These are phyloP conservation scores for Schizochytrium sp. DNA, from an alignment of 108 stramenopile species.

Conservation along the genomic window DNA sequence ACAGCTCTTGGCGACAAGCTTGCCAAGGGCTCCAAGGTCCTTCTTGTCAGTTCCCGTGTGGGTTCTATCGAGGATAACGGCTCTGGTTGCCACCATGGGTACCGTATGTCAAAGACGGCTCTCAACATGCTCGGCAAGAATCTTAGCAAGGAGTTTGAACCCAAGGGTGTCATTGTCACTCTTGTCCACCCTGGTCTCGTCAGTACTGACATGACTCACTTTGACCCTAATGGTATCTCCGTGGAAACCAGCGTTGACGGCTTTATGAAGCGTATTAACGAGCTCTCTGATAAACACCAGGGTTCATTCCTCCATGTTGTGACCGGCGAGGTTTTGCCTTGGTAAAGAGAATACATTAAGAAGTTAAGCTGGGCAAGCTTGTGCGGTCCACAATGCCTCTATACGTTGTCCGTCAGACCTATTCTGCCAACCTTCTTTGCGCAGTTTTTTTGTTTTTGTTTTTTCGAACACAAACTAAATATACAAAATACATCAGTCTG, in stretches of 20 bases:
- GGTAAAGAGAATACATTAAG: background rate
- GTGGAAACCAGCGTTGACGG: background rate
- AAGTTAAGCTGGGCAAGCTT: no score
- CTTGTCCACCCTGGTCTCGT: constrained; percentile 11
- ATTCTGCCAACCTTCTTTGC: no score
- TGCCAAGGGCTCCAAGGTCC: constrained; percentile 21
- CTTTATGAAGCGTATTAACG: constrained; percentile 3
- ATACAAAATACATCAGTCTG: no score
- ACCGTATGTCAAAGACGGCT: constrained; percentile 58
- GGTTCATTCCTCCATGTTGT: background rate
- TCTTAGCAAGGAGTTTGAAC: background rate
- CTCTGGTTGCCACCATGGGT: constrained; percentile 55
- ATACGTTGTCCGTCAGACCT: no score
- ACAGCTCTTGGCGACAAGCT: constrained; percentile 8
- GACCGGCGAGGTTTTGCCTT: background rate
- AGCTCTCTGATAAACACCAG: background rate
- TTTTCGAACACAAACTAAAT: no score
- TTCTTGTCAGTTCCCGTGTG: constrained; percentile 46
- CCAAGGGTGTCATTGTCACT: background rate
- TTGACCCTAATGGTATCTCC: background rate
- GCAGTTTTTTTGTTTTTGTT: no score
- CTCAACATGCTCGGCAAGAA: constrained; percentile 48
- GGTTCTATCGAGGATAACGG: constrained; percentile 60
- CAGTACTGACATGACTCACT: background rate
- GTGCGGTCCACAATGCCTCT: no score